Evolutionary conservation across 2,329 filamentous ascomycete genomes (phyloP), one percentile per base, ranked within the genome.

Genomic region (Phaeoacremonium minimum): DNA sequence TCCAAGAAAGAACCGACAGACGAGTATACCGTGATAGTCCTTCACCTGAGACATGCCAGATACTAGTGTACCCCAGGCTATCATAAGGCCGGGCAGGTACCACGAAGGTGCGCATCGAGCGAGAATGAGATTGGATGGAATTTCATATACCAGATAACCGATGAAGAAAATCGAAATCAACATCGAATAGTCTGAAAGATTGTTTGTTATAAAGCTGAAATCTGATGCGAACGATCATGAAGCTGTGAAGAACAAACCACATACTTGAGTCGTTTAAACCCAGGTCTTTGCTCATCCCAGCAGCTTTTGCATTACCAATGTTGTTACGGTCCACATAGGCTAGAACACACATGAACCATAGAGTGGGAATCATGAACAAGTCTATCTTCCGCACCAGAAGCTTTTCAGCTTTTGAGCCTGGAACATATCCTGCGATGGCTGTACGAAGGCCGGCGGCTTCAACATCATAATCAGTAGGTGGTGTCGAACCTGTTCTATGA

Each of bases 161-260:
- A 71, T 60, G 47, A 75, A 76, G 57, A 77, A 78, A 6, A 78
- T 67, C 2, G 74, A 64, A 14, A 78, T 49, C 4, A 65, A 55
- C 41, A 37, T 15, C 26, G 33, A 36, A 22, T 31, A 39, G 18
- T 36, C 37, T 14, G 33, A n/a, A n/a, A n/a, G n/a, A n/a, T n/a
- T n/a, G n/a, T n/a, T n/a, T n/a, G n/a, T n/a, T n/a, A n/a, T n/a
- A n/a, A n/a, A n/a, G n/a, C n/a, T n/a, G n/a, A n/a, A n/a, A n/a
- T n/a, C n/a, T n/a, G n/a, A n/a, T n/a, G n/a, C n/a, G n/a, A n/a
- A n/a, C n/a, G n/a, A n/a, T n/a, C n/a, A n/a, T n/a, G n/a, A n/a
- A n/a, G n/a, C n/a, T n/a, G n/a, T n/a, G n/a, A n/a, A n/a, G n/a
- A n/a, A n/a, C n/a, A n/a, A n/a, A n/a, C n/a, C n/a, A 63, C 67